Conservation (phyloP, 805 yeast genomes). For the Ascoidea asiatica region DNA sequence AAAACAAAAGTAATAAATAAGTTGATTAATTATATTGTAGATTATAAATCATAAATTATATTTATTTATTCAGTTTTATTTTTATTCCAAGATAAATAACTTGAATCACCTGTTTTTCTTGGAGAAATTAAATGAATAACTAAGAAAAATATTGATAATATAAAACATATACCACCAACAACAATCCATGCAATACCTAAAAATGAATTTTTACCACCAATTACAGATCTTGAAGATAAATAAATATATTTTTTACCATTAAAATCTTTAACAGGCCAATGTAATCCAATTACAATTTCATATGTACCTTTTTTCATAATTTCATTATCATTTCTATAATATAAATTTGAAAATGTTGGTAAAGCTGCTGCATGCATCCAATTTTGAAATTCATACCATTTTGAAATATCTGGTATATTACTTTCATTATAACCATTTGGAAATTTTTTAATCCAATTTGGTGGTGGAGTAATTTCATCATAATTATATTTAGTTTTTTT, state of each 20-base stretch:
- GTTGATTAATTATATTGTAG: too few species aligned
- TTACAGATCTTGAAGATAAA: conserved; percentile 54
- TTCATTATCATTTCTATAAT: conserved; percentile 53
- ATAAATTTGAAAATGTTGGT: conserved; percentile 77
- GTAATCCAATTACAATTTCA: conserved; percentile 53
- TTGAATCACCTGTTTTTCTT: conserved; percentile 60
- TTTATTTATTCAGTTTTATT: too few species aligned
- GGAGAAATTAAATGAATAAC: conserved; percentile 47
- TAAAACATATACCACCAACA: conserved; percentile 57
- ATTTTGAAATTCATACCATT: conserved; percentile 79
- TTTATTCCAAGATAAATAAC: conserved; percentile 60
- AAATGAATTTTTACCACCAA: conserved; percentile 68
- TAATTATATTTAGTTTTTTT: conserved; percentile 59
- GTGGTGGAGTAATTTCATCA: conserved; percentile 80
- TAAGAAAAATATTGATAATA: conserved; percentile 39
- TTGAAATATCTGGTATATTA: conserved; percentile 62
- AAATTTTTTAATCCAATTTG: conserved; percentile 67
- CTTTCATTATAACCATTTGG: conserved; percentile 85
- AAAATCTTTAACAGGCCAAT: conserved; percentile 64
- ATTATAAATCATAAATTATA: too few species aligned
- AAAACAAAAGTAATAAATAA: too few species aligned
- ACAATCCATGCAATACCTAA: conserved; percentile 65
- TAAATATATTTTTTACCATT: conserved; percentile 57
- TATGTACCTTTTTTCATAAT: conserved; percentile 50
- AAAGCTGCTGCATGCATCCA: conserved; percentile 98